phyloP scores from a whole-genome alignment of 2,329 filamentous ascomycete species.

The Phialocephala subalpina region DNA sequence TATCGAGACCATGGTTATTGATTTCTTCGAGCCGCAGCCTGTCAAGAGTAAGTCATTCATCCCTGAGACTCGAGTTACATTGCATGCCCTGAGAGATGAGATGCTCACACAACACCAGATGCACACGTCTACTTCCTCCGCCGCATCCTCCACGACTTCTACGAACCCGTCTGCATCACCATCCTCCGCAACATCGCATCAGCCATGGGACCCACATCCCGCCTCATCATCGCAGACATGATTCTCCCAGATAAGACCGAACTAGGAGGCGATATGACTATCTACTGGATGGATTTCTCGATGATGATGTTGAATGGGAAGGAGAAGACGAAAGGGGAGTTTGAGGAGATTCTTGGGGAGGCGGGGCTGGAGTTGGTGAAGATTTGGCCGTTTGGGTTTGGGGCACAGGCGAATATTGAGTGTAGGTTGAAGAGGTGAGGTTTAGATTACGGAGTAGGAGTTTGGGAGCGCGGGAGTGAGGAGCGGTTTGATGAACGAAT shows the following conservation, averaged over 20 bases:
- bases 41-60: constrained; percentile 27
- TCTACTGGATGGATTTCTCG: constrained; percentile 43
- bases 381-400: constrained; percentile 3
- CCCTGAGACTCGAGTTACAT: too few species aligned
- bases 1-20: constrained; percentile 38
- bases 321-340: constrained; percentile 39
- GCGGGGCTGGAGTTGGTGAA: constrained; percentile 9
- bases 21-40: constrained; percentile 41
- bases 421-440: background rate
- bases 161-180: constrained; percentile 34
- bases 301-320: constrained; percentile 42
- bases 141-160: constrained; percentile 45
- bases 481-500: too few species aligned
- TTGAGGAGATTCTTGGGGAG: constrained; percentile 9
- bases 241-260: constrained; percentile 37
- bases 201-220: constrained; percentile 41
- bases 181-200: constrained; percentile 33
- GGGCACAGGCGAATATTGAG: constrained; percentile 6
- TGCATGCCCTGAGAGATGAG: too few species aligned
- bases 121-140: constrained; percentile 40
- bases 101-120: constrained; percentile 23
- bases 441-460: background rate
- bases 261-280: constrained; percentile 32
- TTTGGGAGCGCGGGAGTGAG: too few species aligned
- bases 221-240: constrained; percentile 41